Conservation (phyloP, 2,329 filamentous ascomycete genomes). For the Elsinoe batatas region DNA sequence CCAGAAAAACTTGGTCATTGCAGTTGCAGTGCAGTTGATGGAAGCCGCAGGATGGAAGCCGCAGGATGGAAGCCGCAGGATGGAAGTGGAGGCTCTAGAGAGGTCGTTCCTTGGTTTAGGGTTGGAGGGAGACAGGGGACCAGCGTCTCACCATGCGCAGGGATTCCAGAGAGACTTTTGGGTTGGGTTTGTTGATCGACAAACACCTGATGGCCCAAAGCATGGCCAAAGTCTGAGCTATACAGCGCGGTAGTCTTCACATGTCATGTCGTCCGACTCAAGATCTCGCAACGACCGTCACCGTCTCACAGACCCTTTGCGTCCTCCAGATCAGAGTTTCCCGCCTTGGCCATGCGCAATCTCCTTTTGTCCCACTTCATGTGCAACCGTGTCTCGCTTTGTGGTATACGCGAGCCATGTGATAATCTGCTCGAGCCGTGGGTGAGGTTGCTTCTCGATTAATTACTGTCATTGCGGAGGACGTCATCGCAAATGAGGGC, state of each 20-base stretch:
- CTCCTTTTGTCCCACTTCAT: not conserved
- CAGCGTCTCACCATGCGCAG: not conserved
- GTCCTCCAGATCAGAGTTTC: not conserved
- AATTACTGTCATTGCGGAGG: not conserved
- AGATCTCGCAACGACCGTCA: no score
- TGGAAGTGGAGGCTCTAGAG: not conserved
- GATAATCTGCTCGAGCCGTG: not conserved
- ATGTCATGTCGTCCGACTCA: not conserved
- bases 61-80: not conserved
- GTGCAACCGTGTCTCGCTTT: not conserved
- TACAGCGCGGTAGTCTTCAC: not conserved
- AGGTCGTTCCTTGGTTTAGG: not conserved
- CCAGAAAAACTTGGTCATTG: not conserved
- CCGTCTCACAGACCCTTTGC: no score
- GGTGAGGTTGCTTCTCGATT: not conserved
- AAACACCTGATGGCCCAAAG: not conserved
- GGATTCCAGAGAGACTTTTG: not conserved
- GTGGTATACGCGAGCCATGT: not conserved
- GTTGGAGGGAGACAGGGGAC: conserved; percentile 4
- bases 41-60: no score
- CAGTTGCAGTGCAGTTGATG: no score
- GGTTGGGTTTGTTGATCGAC: not conserved
- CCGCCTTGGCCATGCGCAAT: conserved; percentile 5
- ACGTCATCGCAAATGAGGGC: not conserved
- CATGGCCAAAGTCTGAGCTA: not conserved